These are phyloP conservation scores for Saccharomyces eubayanus DNA, from an alignment of 805 yeast genomes.

Conservation along the genomic window DNA sequence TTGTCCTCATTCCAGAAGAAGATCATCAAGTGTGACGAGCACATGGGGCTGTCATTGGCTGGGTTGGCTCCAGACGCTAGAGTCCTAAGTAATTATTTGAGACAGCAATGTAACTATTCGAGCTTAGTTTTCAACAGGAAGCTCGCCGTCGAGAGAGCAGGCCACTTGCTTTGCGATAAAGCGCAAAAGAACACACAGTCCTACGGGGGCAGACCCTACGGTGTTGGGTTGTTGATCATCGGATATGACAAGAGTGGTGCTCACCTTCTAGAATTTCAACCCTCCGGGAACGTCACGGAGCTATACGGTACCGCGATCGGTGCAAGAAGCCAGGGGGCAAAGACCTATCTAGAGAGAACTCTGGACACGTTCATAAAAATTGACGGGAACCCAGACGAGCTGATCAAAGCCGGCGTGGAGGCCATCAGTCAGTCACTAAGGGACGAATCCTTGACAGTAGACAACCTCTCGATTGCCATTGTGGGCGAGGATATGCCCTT, in stretches of 20 bases:
- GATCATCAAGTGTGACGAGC: constrained; percentile 83
- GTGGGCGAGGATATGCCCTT: constrained; percentile 80
- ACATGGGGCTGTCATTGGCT: constrained; percentile 90
- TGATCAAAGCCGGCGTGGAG: constrained; percentile 76
- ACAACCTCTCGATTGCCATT: constrained; percentile 83
- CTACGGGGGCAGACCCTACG: constrained; percentile 95
- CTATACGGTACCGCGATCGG: constrained; percentile 94
- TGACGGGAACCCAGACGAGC: constrained; percentile 50
- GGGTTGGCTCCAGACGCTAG: constrained; percentile 98
- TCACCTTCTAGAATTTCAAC: constrained; percentile 89
- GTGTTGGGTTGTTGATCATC: constrained; percentile 85
- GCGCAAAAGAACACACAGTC: constrained; percentile 96
- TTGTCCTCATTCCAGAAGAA: constrained; percentile 95
- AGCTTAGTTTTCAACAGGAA: constrained; percentile 82
- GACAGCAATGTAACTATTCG: constrained; percentile 86
- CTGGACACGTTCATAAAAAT: constrained; percentile 57
- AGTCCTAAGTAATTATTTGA: constrained; percentile 76
- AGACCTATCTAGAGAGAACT: constrained; percentile 88
- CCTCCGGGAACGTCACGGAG: constrained; percentile 88
- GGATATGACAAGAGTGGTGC: constrained; percentile 94
- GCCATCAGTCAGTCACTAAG: constrained; percentile 93
- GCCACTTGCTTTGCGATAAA: constrained; percentile 81
- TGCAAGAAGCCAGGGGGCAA: constrained; percentile 96
- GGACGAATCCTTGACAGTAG: constrained; percentile 79
- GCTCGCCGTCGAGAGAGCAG: constrained; percentile 74